phyloP scores from a whole-genome alignment of 371 early-diverging fungal species.

The Mortierella sp. region DNA sequence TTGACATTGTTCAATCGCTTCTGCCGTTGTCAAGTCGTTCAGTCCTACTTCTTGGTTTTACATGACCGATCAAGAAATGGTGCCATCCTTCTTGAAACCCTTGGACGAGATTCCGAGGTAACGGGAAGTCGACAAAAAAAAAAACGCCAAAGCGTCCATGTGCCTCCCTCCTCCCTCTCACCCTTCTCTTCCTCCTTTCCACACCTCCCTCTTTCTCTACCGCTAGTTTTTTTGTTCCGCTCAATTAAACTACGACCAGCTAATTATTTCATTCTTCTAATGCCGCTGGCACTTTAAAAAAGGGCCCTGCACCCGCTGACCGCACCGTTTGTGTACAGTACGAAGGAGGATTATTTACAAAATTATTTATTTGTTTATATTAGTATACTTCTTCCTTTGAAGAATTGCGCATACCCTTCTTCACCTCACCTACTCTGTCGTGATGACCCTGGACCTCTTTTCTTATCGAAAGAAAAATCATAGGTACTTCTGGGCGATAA shows the following conservation, averaged over 20 bases:
- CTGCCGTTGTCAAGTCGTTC: not conserved
- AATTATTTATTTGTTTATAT: slow-evolving; percentile 1
- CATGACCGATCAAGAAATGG: not conserved
- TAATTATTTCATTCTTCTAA: too few relatives aligned
- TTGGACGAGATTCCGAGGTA: not conserved
- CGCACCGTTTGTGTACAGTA: not conserved
- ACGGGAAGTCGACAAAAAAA: not conserved
- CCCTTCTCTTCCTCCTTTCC: too few relatives aligned
- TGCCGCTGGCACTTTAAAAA: not conserved
- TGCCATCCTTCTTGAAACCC: not conserved
- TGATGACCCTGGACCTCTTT: not conserved
- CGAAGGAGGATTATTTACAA: slow-evolving; percentile 5
- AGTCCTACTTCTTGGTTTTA: not conserved
- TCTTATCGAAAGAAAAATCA: not conserved
- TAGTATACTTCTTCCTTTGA: too few relatives aligned
- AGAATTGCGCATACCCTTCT: not conserved
- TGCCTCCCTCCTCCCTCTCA: too few relatives aligned
- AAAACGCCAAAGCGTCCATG: not conserved
- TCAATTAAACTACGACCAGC: too few relatives aligned
- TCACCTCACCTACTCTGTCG: not conserved
- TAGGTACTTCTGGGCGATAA: not conserved
- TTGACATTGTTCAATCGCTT: too few relatives aligned
- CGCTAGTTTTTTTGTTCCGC: too few relatives aligned
- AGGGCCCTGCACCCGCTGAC: not conserved
- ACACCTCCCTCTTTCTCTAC: too few relatives aligned